These are phyloP conservation scores for Scheffersomyces lignicola DNA, from an alignment of 1,139 yeast genomes.

Conservation along the genomic window DNA sequence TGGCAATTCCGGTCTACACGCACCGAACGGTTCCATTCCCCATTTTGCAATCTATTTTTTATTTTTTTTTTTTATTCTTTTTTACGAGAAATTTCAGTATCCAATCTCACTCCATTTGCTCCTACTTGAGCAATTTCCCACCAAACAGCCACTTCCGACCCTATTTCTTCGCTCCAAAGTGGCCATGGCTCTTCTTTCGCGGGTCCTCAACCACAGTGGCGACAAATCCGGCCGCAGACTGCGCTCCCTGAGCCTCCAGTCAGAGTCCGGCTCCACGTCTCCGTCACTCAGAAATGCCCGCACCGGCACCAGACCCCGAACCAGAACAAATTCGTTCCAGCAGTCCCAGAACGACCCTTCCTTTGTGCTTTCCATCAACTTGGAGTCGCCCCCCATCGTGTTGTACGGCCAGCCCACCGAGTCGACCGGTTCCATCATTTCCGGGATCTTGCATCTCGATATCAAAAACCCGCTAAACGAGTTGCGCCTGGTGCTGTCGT, in stretches of 20 bases:
- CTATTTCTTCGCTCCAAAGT: too few species aligned
- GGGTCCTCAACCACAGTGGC: conserved; percentile 10
- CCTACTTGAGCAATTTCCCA: too few species aligned
- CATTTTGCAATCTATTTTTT: too few species aligned
- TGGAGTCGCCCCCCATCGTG: conserved; percentile 91
- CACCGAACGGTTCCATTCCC: too few species aligned
- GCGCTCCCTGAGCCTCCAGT: background rate
- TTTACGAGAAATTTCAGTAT: too few species aligned
- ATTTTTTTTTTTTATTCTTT: too few species aligned
- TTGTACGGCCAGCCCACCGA: conserved; percentile 78
- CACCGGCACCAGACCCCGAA: too few species aligned
- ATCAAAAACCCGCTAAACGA: conserved; percentile 8
- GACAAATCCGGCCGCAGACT: conserved; percentile 6
- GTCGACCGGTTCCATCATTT: conserved; percentile 81
- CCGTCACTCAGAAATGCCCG: background rate
- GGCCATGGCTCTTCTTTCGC: conserved; percentile 12
- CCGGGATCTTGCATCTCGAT: conserved; percentile 60
- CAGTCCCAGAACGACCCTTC: conserved; percentile 6
- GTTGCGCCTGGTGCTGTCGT: conserved; percentile 7
- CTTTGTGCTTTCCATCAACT: conserved; percentile 48
- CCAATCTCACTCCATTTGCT: too few species aligned
- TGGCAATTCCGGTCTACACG: too few species aligned
- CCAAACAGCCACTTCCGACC: too few species aligned
- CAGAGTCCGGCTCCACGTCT: background rate
- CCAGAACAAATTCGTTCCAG: conserved; percentile 4